phyloP scores from a whole-genome alignment of 2,329 filamentous ascomycete genomes.

The Geosmithia morbida region DNA sequence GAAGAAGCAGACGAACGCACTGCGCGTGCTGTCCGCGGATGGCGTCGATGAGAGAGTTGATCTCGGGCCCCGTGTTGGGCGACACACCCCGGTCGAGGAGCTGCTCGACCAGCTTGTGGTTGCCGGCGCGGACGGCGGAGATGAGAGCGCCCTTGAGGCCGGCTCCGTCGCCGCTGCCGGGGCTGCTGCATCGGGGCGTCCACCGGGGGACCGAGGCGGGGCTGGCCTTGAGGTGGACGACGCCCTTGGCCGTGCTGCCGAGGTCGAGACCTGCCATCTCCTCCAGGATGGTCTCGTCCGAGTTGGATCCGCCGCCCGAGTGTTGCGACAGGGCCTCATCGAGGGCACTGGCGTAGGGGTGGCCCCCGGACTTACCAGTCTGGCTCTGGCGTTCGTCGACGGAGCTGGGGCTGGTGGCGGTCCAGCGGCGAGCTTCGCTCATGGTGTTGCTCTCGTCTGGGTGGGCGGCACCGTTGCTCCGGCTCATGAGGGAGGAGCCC shows the following conservation, averaged over 20 bases:
- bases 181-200: constrained; percentile 29
- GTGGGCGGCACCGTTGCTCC: constrained; percentile 7
- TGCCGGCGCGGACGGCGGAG: constrained; percentile 38
- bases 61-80: constrained; percentile 29
- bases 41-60: constrained; percentile 37
- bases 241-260: constrained; percentile 20
- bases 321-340: constrained; percentile 13
- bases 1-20: constrained; percentile 36
- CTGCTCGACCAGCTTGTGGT: constrained; percentile 41
- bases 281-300: constrained; percentile 11
- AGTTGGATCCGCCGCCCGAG: constrained; percentile 3
- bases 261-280: constrained; percentile 23
- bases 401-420: constrained; percentile 12
- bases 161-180: constrained; percentile 22
- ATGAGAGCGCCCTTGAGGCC: constrained; percentile 32
- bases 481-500: neutral
- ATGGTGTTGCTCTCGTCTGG: neutral
- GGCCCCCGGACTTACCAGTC: constrained; percentile 10
- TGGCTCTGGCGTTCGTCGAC: constrained; percentile 13
- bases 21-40: constrained; percentile 35
- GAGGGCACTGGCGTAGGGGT: constrained; percentile 10
- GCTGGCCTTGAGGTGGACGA: constrained; percentile 34
- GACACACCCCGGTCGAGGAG: constrained; percentile 42
- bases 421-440: constrained; percentile 2
- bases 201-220: constrained; percentile 35